These are phyloP conservation scores for Backusella tuberculispora DNA, from an alignment of 192 early-diverging fungal species.

Conservation along the genomic window DNA sequence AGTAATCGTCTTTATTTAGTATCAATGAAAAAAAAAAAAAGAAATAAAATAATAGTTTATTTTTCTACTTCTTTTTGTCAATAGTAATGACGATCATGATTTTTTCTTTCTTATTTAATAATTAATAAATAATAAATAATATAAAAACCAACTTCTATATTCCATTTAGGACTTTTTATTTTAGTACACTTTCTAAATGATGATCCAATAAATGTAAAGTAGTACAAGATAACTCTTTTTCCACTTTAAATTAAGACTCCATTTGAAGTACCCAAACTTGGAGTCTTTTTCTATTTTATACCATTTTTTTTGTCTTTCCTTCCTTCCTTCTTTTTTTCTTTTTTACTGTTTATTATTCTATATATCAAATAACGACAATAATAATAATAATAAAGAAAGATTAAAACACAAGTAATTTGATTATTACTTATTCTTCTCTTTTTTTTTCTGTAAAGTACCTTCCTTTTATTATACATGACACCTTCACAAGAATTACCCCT, in stretches of 20 bases:
- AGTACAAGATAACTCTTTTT: constrained; percentile 2
- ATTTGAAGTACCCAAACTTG: neutral
- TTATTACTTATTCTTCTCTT: neutral
- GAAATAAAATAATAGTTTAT: too few species aligned
- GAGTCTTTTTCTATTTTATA: constrained; percentile 1
- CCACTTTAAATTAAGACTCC: neutral
- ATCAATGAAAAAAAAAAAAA: too few species aligned
- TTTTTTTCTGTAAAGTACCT: neutral
- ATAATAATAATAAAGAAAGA: constrained; percentile 12
- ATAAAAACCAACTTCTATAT: neutral
- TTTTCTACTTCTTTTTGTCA: too few species aligned
- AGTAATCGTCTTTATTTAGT: too few species aligned
- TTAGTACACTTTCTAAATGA: neutral
- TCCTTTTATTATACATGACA: neutral
- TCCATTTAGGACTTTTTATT: constrained; percentile 6
- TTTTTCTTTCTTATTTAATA: too few species aligned
- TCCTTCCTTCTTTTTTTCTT: neutral
- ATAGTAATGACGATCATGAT: too few species aligned
- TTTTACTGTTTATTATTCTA: neutral
- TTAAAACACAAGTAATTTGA: neutral
- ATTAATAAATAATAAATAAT: neutral
- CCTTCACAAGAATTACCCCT: constrained; percentile 7
- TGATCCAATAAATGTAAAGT: constrained; percentile 6
- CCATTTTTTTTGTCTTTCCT: neutral
- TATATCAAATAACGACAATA: constrained; percentile 1